Base-by-base conservation (phyloP, 768 basidiomycete genomes). In the Collybia sordida region DNA sequence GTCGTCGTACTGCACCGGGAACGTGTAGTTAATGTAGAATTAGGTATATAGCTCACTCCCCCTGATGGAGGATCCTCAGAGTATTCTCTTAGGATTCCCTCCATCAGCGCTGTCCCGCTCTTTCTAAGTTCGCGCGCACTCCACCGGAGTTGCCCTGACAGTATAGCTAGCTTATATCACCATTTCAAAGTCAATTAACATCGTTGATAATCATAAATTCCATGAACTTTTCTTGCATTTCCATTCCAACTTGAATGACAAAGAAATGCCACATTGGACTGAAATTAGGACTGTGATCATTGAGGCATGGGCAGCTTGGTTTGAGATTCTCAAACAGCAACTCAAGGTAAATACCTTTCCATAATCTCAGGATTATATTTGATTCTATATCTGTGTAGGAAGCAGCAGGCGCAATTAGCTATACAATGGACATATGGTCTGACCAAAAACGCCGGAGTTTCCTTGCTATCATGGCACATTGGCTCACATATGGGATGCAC, bases 131-230 rank as follows among this genome's bases (percentile, higher is more conserved):
- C n/a, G n/a, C n/a, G n/a, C n/a, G n/a, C n/a, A n/a, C n/a, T n/a
- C n/a, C n/a, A n/a, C n/a, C n/a, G n/a, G n/a, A n/a, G n/a, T n/a
- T n/a, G n/a, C n/a, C n/a, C n/a, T 25, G n/a, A 6, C 2, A 39
- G n/a, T 35, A 2, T 11, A 17, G 7, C 48, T 22, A 19, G n/a
- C 2, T 47, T 21, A 21, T 49, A 35, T 47, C 45, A 38, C 4
- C 14, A 38, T 19, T 42, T 14, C 6, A 7, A 42, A 65, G 64
- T 62, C 64, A 3, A 55, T 66, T 17, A 65, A 62, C 43, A 50
- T 69, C 22, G 51, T 67, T 19, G 59, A 68, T 37, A 53, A 59
- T 39, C 51, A 19, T 11, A 59, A 65, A 25, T 68, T 69, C 42
- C 24, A 57, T 5, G 39, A 55, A 23, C 58, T 69, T 4, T 46